phyloP scores from a whole-genome alignment of 176 grass and related monocot genomes.

The Avena atlantica region DNA sequence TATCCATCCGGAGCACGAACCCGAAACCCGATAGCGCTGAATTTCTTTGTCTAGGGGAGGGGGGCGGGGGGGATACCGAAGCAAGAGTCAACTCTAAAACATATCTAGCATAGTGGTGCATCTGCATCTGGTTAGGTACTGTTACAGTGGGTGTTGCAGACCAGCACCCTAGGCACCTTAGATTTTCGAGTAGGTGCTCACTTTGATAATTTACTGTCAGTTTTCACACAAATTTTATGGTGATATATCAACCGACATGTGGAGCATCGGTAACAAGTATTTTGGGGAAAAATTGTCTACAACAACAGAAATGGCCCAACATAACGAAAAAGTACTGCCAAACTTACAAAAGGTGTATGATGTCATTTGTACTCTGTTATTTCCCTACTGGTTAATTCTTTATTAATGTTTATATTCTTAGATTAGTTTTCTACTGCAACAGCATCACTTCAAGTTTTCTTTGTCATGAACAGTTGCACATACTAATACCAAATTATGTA shows the following conservation, averaged over 20 bases:
- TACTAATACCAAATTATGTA: too few species aligned
- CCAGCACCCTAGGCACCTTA: conserved; percentile 19
- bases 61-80: too few species aligned
- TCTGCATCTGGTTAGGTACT: conserved; percentile 5
- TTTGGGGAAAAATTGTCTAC: neutral
- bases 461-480: too few species aligned
- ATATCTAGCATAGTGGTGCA: conserved; percentile 27
- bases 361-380: conserved; percentile 21
- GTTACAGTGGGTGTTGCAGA: conserved; percentile 6
- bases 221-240: neutral
- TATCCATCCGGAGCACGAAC: too few species aligned
- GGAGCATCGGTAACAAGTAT: neutral
- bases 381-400: neutral
- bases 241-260: conserved; percentile 28
- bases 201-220: neutral
- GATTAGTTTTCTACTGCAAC: too few species aligned
- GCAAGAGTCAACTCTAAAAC: conserved; percentile 3
- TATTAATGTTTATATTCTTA: too few species aligned
- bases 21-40: too few species aligned
- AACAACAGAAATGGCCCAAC: neutral
- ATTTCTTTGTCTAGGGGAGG: too few species aligned
- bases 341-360: neutral
- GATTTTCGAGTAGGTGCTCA: neutral
- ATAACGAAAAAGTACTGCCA: neutral
- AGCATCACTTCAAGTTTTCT: too few species aligned